A percentile compares a stretch with the other conserved stretches of the same genome.
phyloP scores from a whole-genome alignment of 768 basidiomycete species.

The Leucocoprinus leucothites region DNA sequence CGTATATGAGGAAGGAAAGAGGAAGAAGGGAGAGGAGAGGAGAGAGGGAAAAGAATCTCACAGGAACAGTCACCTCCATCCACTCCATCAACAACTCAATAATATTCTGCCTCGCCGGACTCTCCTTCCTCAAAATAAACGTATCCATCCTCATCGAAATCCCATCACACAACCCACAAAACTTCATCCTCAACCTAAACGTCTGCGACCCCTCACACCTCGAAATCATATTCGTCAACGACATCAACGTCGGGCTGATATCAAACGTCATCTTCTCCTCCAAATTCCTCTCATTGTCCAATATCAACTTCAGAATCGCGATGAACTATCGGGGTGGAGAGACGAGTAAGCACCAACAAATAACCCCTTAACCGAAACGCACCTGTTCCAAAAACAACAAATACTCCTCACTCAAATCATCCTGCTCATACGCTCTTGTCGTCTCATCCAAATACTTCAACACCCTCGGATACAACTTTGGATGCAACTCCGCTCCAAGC shows the following conservation, averaged over 20 bases:
- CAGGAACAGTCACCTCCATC: slow-evolving; percentile 50
- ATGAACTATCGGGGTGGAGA: slow-evolving; percentile 50
- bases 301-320: slow-evolving; percentile 68
- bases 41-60: slow-evolving; percentile 18
- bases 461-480: slow-evolving; percentile 62
- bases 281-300: slow-evolving; percentile 65
- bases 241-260: slow-evolving; percentile 54
- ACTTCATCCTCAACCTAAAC: slow-evolving; percentile 70
- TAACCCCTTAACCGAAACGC: too few species aligned
- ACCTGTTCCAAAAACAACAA: slow-evolving; percentile 76
- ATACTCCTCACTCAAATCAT: slow-evolving; percentile 35
- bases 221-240: slow-evolving; percentile 63
- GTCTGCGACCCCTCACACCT: slow-evolving; percentile 52
- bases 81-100: slow-evolving; percentile 80
- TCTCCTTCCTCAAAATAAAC: slow-evolving; percentile 66
- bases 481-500: slow-evolving; percentile 74
- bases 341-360: too few species aligned
- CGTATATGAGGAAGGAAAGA: too few species aligned
- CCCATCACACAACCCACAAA: slow-evolving; percentile 68
- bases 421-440: slow-evolving; percentile 9
- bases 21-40: too few species aligned
- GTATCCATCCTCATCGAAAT: slow-evolving; percentile 61
- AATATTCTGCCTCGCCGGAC: slow-evolving; percentile 60
- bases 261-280: slow-evolving; percentile 65
- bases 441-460: slow-evolving; percentile 65